Percentiles rank a stretch among this genome's conserved stretches.
phyloP scores from a whole-genome alignment of 2,329 filamentous ascomycete genomes.

The Pseudogymnoascus sp. region DNA sequence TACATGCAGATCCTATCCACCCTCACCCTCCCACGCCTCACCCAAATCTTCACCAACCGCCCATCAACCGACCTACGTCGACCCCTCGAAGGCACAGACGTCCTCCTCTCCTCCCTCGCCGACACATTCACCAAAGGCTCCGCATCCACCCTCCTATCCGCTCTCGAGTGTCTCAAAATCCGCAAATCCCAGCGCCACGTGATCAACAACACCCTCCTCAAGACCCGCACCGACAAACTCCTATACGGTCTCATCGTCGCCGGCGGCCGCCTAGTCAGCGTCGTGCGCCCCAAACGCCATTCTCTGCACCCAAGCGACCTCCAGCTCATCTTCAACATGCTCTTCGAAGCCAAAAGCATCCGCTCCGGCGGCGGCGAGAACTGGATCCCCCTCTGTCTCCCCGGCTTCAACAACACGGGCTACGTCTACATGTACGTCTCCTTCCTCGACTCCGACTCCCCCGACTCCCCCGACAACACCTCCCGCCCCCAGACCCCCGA shows the following conservation, averaged over 20 bases:
- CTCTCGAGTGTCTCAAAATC: constrained; percentile 86
- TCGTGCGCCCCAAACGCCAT: constrained; percentile 78
- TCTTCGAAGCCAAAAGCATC: constrained; percentile 89
- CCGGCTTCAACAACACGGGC: constrained; percentile 92
- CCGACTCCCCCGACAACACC: constrained; percentile 32
- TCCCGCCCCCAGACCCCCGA: constrained; percentile 55
- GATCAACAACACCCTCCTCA: constrained; percentile 83
- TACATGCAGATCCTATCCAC: constrained; percentile 99
- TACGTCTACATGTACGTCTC: constrained; percentile 99
- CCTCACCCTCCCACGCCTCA: constrained; percentile 77
- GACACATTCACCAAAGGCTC: constrained; percentile 94
- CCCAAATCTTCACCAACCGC: constrained; percentile 77
- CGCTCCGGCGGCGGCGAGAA: constrained; percentile 89
- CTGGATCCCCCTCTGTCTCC: constrained; percentile 93
- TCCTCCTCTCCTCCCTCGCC: constrained; percentile 79
- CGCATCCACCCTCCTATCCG: constrained; percentile 76
- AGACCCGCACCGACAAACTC: constrained; percentile 65
- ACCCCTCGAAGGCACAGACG: constrained; percentile 85
- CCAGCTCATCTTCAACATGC: constrained; percentile 97
- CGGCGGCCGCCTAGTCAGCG: constrained; percentile 85
- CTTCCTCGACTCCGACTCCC: constrained; percentile 60
- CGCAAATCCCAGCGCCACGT: constrained; percentile 76
- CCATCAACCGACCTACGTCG: constrained; percentile 90
- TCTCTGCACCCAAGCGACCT: constrained; percentile 92
- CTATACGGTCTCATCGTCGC: constrained; percentile 92